phyloP scores from a whole-genome alignment of 2,329 filamentous ascomycete genomes.

The Colletotrichum godetiae region DNA sequence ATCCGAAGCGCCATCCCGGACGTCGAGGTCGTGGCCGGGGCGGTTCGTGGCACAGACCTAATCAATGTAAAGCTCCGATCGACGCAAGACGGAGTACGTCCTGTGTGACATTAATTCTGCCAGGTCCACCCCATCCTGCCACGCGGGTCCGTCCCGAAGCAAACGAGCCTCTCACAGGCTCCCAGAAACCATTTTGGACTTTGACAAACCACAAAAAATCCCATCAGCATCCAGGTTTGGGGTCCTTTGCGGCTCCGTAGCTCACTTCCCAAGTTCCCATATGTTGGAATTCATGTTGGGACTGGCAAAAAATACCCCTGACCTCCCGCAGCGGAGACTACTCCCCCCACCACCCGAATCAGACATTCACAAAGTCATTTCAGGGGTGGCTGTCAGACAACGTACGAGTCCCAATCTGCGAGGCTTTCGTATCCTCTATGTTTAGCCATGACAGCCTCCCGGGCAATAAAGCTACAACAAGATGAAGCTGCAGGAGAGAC shows the following conservation, averaged over 20 bases:
- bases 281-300: neutral
- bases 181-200: neutral
- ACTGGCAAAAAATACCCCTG: neutral
- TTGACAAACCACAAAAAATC: neutral
- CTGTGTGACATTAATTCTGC: slow-evolving; percentile 26
- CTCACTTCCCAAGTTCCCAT: neutral
- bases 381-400: slow-evolving; percentile 4
- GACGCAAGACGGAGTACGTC: slow-evolving; percentile 24
- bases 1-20: slow-evolving; percentile 2
- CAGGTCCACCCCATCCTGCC: slow-evolving; percentile 14
- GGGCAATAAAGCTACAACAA: slow-evolving; percentile 4
- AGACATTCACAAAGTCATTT: slow-evolving; percentile 18
- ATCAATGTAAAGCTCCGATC: slow-evolving; percentile 25
- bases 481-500: neutral
- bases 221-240: neutral
- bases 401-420: neutral
- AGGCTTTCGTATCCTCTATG: neutral
- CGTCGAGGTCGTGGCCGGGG: neutral
- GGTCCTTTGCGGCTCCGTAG: neutral
- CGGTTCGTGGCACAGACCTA: slow-evolving; percentile 23
- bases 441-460: neutral
- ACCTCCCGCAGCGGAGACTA: slow-evolving; percentile 2
- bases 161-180: slow-evolving; percentile 9
- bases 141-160: slow-evolving; percentile 4
- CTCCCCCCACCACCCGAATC: slow-evolving; percentile 17